Conservation (phyloP, 192 early-diverging fungal genomes). For the Diversispora eburnea region DNA sequence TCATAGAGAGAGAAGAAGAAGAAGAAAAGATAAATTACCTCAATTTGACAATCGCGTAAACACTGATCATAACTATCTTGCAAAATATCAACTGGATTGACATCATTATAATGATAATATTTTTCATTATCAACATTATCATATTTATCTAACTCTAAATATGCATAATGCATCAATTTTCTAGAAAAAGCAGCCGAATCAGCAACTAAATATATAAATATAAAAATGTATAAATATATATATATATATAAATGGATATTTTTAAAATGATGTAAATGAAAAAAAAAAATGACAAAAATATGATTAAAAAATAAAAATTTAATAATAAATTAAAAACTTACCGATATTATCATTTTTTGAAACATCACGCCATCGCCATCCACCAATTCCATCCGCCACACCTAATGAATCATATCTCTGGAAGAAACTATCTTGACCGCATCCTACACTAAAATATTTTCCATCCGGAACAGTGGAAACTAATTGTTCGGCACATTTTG, state of each 20-base stretch:
- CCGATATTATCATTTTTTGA: conserved; percentile 4
- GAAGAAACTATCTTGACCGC: conserved; percentile 96
- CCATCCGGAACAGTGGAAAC: conserved; percentile 37
- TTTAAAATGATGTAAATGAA: no score
- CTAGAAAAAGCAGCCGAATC: conserved; percentile 89
- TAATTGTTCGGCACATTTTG: conserved; percentile 40
- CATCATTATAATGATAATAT: conserved; percentile 74
- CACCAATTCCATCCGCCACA: conserved; percentile 94
- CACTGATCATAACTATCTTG: conserved; percentile 74
- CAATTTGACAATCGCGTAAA: conserved; percentile 63
- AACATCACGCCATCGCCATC: conserved; percentile 57
- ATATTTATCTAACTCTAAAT: conserved; percentile 76
- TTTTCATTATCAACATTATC: conserved; percentile 77
- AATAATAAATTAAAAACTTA: no score
- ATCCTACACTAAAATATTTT: conserved; percentile 61
- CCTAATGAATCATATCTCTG: conserved; percentile 79
- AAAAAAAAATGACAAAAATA: not conserved
- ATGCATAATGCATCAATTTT: conserved; percentile 92
- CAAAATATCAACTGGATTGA: conserved; percentile 81
- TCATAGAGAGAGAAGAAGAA: no score
- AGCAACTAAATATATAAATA: conserved; percentile 63
- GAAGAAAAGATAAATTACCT: conserved; percentile 38
- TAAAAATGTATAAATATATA: no score
- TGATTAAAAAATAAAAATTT: not conserved
- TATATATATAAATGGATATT: no score